A percentile compares a stretch with the other conserved stretches of the same genome.
These are phyloP conservation scores for Pyrus pyrifolia DNA, from an alignment of 306 rosid species.

Conservation along the genomic window DNA sequence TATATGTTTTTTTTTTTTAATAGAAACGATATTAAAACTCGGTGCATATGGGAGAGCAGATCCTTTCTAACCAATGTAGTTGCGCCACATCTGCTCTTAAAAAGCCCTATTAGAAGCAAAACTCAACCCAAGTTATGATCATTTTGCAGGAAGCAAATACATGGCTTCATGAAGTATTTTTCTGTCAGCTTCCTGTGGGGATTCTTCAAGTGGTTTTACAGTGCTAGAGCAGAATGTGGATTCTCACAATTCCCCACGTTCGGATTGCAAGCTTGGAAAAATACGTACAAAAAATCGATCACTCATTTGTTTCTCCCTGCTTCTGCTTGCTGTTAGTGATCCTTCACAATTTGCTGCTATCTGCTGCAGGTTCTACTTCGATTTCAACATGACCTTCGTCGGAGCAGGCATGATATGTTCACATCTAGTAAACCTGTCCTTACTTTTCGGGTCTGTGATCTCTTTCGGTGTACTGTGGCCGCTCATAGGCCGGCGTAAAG, in stretches of 20 bases:
- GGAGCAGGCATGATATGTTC: constrained; percentile 99
- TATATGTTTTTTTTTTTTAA: background rate
- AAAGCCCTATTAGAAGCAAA: background rate
- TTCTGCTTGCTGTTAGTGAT: background rate
- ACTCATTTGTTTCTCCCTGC: background rate
- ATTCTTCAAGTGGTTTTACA: constrained; percentile 85
- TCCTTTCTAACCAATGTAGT: background rate
- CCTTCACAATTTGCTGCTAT: background rate
- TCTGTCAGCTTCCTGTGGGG: constrained; percentile 86
- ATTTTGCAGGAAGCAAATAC: constrained; percentile 67
- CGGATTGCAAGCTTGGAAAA: constrained; percentile 86
- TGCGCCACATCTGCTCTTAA: background rate
- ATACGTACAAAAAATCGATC: constrained; percentile 36
- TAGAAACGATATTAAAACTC: too few species aligned
- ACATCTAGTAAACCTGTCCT: constrained; percentile 72
- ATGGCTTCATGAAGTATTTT: constrained; percentile 74
- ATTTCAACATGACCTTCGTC: constrained; percentile 65
- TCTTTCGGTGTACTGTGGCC: constrained; percentile 87
- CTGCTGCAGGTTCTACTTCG: constrained; percentile 71
- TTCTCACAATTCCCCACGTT: constrained; percentile 84
- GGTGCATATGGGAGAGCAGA: too few species aligned
- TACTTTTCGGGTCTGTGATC: constrained; percentile 82
- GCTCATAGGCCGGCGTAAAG: constrained; percentile 51
- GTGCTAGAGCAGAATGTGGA: constrained; percentile 70
- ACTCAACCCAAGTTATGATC: background rate